Evolutionary conservation across 371 early-diverging fungal species (phyloP).

Genomic region (Vairimorpha ceranae): DNA sequence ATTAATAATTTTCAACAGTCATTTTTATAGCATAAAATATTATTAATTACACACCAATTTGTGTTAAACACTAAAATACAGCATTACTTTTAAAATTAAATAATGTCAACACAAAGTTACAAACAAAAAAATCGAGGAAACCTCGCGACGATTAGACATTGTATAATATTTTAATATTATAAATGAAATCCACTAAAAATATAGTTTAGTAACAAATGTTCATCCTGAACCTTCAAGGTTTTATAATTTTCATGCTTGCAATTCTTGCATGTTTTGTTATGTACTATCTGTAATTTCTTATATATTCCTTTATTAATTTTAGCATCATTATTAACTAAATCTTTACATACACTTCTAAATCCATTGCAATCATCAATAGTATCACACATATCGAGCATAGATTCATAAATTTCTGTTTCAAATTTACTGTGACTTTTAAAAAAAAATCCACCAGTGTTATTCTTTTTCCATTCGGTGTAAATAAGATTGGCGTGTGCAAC

Average conservation of each 20-base stretch:
- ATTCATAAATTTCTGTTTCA: conserved; percentile 3
- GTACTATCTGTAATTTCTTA: conserved; percentile 10
- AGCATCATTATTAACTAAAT: conserved; percentile 9
- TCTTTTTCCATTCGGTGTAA: conserved; percentile 34
- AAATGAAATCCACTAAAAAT: not conserved
- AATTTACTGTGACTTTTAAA: not conserved
- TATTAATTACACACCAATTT: no score
- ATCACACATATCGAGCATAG: conserved; percentile 29
- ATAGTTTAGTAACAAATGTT: not conserved
- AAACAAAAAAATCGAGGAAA: no score
- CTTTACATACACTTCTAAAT: conserved; percentile 31
- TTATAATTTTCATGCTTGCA: conserved; percentile 7
- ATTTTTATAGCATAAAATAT: no score
- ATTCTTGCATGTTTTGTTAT: conserved; percentile 13
- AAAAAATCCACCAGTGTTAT: conserved; percentile 15
- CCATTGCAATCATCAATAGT: conserved; percentile 6
- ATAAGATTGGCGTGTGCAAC: conserved; percentile 20
- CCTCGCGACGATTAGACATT: no score
- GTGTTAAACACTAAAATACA: no score
- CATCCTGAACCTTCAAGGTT: not conserved
- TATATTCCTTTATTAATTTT: conserved; percentile 15
- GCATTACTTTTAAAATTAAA: no score
- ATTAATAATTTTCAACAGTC: no score
- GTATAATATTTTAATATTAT: no score
- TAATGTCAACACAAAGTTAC: no score